Evolutionary conservation across 2,329 filamentous ascomycete species (phyloP).

Genomic region (Beauveria pseudobassiana): DNA sequence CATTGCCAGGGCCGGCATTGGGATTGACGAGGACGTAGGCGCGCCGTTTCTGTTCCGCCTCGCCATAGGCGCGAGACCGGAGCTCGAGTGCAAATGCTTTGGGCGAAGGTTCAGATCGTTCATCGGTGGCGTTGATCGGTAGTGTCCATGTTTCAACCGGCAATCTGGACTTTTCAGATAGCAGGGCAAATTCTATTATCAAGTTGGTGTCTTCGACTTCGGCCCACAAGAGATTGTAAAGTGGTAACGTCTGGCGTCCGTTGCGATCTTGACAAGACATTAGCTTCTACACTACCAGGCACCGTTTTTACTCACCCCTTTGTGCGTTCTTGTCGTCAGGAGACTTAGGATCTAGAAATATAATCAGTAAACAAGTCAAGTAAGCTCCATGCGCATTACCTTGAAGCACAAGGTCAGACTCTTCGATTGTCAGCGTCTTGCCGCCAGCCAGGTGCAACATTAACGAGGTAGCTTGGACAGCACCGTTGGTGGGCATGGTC

Average conservation of each 20-base stretch:
- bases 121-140: slow-evolving; percentile 31
- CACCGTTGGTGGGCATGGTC: slow-evolving; percentile 3
- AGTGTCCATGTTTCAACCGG: slow-evolving; percentile 50
- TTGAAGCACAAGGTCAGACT: background rate
- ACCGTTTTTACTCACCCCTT: background rate
- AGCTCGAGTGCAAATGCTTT: slow-evolving; percentile 60
- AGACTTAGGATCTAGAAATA: background rate
- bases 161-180: slow-evolving; percentile 50
- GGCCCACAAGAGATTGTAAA: slow-evolving; percentile 81
- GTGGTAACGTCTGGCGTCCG: slow-evolving; percentile 47
- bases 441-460: slow-evolving; percentile 1
- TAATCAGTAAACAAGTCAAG: background rate
- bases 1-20: slow-evolving; percentile 74
- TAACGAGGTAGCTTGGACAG: background rate
- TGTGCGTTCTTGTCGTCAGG: background rate
- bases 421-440: background rate
- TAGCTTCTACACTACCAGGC: background rate
- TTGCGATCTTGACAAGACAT: slow-evolving; percentile 16
- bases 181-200: slow-evolving; percentile 64
- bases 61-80: slow-evolving; percentile 62
- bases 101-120: slow-evolving; percentile 27
- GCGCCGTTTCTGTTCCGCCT: slow-evolving; percentile 61
- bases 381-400: background rate
- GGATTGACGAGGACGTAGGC: slow-evolving; percentile 90
- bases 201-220: slow-evolving; percentile 54